These are phyloP conservation scores for Fusarium poae DNA, from an alignment of 2,329 filamentous ascomycete species.

Conservation along the genomic window DNA sequence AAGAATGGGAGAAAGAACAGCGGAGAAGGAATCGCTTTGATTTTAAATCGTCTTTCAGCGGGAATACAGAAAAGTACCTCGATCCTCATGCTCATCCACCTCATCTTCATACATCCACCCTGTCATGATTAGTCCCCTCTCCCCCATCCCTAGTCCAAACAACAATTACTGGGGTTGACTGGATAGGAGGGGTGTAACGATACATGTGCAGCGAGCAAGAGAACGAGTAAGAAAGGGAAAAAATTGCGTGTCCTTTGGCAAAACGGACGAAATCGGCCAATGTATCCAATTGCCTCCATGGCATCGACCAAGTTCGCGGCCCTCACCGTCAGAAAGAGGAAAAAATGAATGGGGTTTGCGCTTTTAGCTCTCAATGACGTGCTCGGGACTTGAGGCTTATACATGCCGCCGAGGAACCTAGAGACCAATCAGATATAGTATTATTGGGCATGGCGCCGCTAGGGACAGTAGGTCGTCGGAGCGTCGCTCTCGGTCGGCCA, in stretches of 20 bases:
- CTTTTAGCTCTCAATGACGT: constrained; percentile 53
- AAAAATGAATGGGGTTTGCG: constrained; percentile 48
- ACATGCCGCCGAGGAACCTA: constrained; percentile 45
- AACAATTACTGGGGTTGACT: constrained; percentile 35
- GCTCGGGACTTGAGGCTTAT: constrained; percentile 53
- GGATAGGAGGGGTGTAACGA: constrained; percentile 32
- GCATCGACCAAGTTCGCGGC: constrained; percentile 27
- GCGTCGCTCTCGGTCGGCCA: constrained; percentile 46
- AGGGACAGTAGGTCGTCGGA: constrained; percentile 41
- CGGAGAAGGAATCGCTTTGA: constrained; percentile 29
- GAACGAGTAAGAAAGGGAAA: constrained; percentile 38
- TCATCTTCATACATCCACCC: constrained; percentile 43
- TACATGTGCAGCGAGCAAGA: constrained; percentile 13
- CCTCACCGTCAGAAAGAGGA: constrained; percentile 37
- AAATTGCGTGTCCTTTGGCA: constrained; percentile 46
- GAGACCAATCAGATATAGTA: constrained; percentile 45
- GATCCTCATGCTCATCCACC: constrained; percentile 29
- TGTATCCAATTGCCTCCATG: constrained; percentile 29
- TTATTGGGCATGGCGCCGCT: constrained; percentile 32
- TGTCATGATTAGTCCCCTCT: constrained; percentile 36
- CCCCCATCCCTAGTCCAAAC: constrained; percentile 34
- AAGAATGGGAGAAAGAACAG: constrained; percentile 20
- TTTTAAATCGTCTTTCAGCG: constrained; percentile 39
- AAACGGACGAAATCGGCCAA: constrained; percentile 44
- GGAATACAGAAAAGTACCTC: constrained; percentile 26